A percentile compares a stretch with the other conserved stretches of the same genome.
Evolutionary conservation across 192 early-diverging fungal genomes (phyloP).

Genomic region (Coemansia sp.): DNA sequence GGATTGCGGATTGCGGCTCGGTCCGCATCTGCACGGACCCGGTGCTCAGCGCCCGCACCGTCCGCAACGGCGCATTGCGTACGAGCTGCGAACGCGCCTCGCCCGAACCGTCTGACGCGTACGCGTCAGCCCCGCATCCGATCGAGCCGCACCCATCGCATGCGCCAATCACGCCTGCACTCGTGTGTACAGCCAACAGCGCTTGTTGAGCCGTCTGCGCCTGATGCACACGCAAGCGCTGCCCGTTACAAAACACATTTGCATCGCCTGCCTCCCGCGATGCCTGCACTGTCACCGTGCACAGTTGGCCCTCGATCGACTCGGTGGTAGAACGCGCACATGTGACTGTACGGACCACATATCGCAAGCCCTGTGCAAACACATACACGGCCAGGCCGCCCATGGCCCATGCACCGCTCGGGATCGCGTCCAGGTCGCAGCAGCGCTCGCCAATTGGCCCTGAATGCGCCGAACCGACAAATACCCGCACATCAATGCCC

Average conservation of each 20-base stretch:
- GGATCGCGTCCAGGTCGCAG: neutral
- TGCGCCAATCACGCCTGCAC: constrained; percentile 5
- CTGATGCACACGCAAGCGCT: constrained; percentile 36
- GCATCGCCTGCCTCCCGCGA: neutral
- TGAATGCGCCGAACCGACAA: constrained; percentile 1
- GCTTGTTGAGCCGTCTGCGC: constrained; percentile 15
- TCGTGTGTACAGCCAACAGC: constrained; percentile 26
- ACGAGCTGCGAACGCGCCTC: neutral
- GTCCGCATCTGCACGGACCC: constrained; percentile 3
- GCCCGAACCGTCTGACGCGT: constrained; percentile 1
- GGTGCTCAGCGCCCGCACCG: neutral
- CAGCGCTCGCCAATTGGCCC: constrained; percentile 9
- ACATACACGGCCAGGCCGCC: constrained; percentile 27
- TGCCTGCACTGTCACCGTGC: constrained; percentile 12
- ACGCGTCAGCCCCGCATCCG: constrained; percentile 6
- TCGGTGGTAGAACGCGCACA: too few relatives aligned
- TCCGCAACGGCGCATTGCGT: neutral
- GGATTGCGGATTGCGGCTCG: neutral
- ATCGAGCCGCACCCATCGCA: constrained; percentile 28
- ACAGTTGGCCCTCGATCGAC: constrained; percentile 3
- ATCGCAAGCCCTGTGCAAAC: constrained; percentile 7
- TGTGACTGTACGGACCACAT: too few relatives aligned
- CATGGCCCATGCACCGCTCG: constrained; percentile 17
- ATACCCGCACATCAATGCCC: constrained; percentile 18
- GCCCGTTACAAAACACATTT: constrained; percentile 33